These are phyloP conservation scores for Gnaphalium uliginosum DNA, from an alignment of 129 eudicot species.

Conservation along the genomic window DNA sequence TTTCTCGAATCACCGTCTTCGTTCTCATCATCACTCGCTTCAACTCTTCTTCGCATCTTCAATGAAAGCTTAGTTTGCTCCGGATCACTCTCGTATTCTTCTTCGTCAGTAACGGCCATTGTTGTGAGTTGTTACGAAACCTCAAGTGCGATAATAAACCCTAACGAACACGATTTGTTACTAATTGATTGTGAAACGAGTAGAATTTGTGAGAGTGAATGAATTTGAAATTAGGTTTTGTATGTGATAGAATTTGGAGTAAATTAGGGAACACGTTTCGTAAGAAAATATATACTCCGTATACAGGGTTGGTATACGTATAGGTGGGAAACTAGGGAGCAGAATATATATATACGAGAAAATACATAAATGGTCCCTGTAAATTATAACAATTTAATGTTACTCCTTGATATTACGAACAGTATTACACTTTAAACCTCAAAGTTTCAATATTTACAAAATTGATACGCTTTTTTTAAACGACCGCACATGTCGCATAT, in stretches of 20 bases:
- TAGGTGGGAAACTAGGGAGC: not conserved
- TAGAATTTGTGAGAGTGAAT: not conserved
- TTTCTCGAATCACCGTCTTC: slow-evolving; percentile 15
- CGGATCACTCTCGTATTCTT: slow-evolving; percentile 90
- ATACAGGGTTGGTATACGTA: not conserved
- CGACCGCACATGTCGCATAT: no score
- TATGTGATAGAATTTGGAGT: not conserved
- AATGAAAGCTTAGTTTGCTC: slow-evolving; percentile 73
- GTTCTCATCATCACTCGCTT: slow-evolving; percentile 66
- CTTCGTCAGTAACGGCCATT: slow-evolving; percentile 3
- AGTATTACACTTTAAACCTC: no score
- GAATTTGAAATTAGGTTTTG: slow-evolving; percentile 1
- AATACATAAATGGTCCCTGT: no score
- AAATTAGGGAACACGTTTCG: not conserved
- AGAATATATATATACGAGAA: no score
- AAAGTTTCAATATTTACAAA: no score
- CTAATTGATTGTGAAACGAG: not conserved
- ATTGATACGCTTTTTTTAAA: no score
- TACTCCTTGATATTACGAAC: no score
- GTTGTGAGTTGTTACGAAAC: not conserved
- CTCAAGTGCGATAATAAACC: not conserved
- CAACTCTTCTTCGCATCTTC: slow-evolving; percentile 67
- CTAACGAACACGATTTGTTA: not conserved
- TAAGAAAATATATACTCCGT: not conserved
- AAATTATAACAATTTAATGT: no score